Conservation (phyloP, 768 basidiomycete genomes). For the Suillus ampliporus region DNA sequence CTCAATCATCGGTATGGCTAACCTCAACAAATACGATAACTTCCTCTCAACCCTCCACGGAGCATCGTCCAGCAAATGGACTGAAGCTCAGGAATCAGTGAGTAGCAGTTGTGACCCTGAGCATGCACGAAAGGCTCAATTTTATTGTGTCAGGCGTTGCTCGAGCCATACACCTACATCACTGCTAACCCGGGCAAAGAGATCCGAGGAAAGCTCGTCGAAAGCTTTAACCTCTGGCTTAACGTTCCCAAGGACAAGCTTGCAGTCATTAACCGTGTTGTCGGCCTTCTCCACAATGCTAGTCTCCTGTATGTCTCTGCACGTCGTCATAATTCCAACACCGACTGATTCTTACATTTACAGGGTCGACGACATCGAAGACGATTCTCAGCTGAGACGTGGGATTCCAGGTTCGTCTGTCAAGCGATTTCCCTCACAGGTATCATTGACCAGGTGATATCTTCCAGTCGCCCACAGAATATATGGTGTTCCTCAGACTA, state of each 20-base stretch:
- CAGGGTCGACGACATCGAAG: slow-evolving; percentile 97
- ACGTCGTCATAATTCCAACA: neutral
- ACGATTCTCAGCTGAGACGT: slow-evolving; percentile 83
- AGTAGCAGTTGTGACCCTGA: slow-evolving; percentile 9
- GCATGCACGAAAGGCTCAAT: neutral
- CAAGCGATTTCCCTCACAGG: neutral
- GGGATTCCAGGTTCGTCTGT: slow-evolving; percentile 74
- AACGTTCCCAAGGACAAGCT: slow-evolving; percentile 79
- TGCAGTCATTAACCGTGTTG: slow-evolving; percentile 72
- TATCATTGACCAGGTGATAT: neutral
- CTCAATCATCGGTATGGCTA: neutral
- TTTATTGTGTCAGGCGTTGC: slow-evolving; percentile 47
- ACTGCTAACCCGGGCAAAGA: slow-evolving; percentile 90
- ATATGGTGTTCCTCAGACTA: slow-evolving; percentile 94
- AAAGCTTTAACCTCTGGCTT: slow-evolving; percentile 93
- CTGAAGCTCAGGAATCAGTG: slow-evolving; percentile 30
- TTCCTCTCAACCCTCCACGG: slow-evolving; percentile 40
- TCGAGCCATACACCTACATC: slow-evolving; percentile 91
- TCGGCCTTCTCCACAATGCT: slow-evolving; percentile 92
- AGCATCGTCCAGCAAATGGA: slow-evolving; percentile 28
- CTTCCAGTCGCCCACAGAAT: slow-evolving; percentile 90
- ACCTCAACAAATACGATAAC: slow-evolving; percentile 45
- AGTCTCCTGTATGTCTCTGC: slow-evolving; percentile 73
- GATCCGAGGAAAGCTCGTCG: slow-evolving; percentile 83
- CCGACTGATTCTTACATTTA: slow-evolving; percentile 5